Evolutionary conservation across 164 flowering plant species (phyloP), one percentile per base, ranked within the genome.

Genomic region (Berberis thunbergii): DNA sequence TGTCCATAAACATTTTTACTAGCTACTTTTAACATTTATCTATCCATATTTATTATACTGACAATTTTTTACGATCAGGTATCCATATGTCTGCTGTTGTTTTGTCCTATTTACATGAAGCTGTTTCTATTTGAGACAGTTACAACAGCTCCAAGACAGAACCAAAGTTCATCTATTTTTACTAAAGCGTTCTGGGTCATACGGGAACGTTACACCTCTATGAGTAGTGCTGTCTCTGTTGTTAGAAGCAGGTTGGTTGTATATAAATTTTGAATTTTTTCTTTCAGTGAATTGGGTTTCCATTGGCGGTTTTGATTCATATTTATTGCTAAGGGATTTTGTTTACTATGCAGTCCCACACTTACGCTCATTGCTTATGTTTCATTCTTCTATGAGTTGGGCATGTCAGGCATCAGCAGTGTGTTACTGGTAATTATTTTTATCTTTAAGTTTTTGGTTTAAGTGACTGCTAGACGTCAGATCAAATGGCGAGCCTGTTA

Each of bases 381-480:
- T 73, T 82, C 84, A 60, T 88, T 91, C 80, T 86, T 91, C 83
- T 85, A 84, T 73, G 87, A 84, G 72, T 66, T 91, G 79, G 96
- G 97, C 62, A 86, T 85, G 94, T 86, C 97, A 13, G 94, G 96
- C 65, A 91, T 91, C 73, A 86, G 77, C 75, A 78, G 76, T 41
- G 83, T 86, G 59, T 78, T 91, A 71, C 67, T 88, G 82, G 97
- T 91, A 79, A 49, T 26, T 60, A 41, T 61, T 52, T 4, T 4
- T 52, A 2, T 50, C 12, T 26, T 26, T 26, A 26, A 26, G 26
- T 26, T 26, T 26, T 26, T 26, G 26, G 26, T 26, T 26, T 26
- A 26, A 26, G 26, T 26, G 26, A 26, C 26, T 26, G 26, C 26
- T 26, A 26, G 26, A 26, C 0, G 26, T 26, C 26, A 26, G 26